phyloP scores from a whole-genome alignment of 352 stramenopile species.

The Pseudoperonospora humuli region DNA sequence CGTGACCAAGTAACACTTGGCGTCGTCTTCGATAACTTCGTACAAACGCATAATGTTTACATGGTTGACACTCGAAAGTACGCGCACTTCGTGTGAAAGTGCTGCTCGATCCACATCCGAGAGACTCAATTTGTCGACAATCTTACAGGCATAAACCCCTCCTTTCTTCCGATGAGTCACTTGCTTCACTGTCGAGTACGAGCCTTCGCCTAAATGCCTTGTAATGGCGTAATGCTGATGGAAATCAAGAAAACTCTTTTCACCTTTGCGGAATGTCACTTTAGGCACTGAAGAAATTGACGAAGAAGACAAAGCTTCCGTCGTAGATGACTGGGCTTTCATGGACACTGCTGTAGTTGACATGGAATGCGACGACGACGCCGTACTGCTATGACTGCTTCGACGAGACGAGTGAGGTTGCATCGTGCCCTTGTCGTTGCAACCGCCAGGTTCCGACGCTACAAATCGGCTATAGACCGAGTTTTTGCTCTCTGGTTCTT shows the following conservation, averaged over 20 bases:
- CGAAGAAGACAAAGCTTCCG: constrained; percentile 1
- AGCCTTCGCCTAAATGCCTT: constrained; percentile 73
- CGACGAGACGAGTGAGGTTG: constrained; percentile 3
- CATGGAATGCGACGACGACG: constrained; percentile 3
- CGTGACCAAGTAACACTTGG: constrained; percentile 97
- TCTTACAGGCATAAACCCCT: constrained; percentile 71
- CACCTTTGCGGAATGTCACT: constrained; percentile 57
- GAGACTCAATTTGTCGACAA: constrained; percentile 74
- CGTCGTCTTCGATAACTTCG: constrained; percentile 91
- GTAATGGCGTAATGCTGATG: constrained; percentile 78
- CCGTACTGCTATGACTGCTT: constrained; percentile 14
- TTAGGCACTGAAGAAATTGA: constrained; percentile 9
- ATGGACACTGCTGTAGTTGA: constrained; percentile 3
- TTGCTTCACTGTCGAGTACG: constrained; percentile 85
- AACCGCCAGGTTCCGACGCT: not conserved
- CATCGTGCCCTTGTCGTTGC: constrained; percentile 1
- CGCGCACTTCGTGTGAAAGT: constrained; percentile 62
- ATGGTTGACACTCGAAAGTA: constrained; percentile 70
- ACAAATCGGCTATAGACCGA: not conserved
- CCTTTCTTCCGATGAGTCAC: constrained; percentile 76
- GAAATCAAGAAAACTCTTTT: constrained; percentile 81
- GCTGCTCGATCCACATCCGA: constrained; percentile 65
- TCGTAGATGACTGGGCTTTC: not conserved
- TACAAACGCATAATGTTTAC: constrained; percentile 87
- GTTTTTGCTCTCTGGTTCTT: constrained; percentile 19